These are phyloP conservation scores for Exophiala mesophila DNA, from an alignment of 2,329 filamentous ascomycete species.

Conservation along the genomic window DNA sequence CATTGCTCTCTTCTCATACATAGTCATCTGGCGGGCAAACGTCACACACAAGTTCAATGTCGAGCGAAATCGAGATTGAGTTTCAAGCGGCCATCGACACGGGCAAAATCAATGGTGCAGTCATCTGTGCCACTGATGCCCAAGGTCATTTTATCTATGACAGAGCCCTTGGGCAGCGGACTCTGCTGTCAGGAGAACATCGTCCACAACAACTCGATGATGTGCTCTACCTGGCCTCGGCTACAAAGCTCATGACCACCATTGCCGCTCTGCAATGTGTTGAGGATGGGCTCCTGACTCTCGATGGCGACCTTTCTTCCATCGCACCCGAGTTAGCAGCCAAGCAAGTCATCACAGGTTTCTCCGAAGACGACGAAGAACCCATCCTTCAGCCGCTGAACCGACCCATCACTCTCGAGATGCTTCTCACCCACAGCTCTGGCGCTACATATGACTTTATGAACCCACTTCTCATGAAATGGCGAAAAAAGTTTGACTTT, in stretches of 20 bases:
- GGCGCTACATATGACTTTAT: slow-evolving; percentile 13
- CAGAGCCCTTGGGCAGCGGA: slow-evolving; percentile 38
- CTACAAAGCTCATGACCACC: slow-evolving; percentile 46
- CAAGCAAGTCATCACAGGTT: slow-evolving; percentile 47
- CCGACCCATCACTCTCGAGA: slow-evolving; percentile 16
- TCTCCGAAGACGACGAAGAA: slow-evolving; percentile 34
- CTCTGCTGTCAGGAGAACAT: slow-evolving; percentile 39
- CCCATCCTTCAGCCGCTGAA: slow-evolving; percentile 27
- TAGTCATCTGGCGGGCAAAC: too few species aligned
- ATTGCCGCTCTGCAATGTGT: slow-evolving; percentile 52
- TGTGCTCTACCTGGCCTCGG: slow-evolving; percentile 36
- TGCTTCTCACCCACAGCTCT: slow-evolving; percentile 17
- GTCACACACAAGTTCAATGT: too few species aligned
- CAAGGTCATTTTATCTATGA: slow-evolving; percentile 39
- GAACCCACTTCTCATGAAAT: slow-evolving; percentile 4
- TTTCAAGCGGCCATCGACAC: slow-evolving; percentile 40
- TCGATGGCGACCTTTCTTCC: slow-evolving; percentile 43
- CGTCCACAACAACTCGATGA: slow-evolving; percentile 35
- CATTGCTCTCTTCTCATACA: too few species aligned
- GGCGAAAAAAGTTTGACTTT: slow-evolving; percentile 29
- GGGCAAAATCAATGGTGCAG: slow-evolving; percentile 42
- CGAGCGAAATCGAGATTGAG: slow-evolving; percentile 34
- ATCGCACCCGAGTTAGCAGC: slow-evolving; percentile 46
- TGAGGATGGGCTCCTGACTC: slow-evolving; percentile 45
- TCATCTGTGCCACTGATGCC: slow-evolving; percentile 40